phyloP scores from a whole-genome alignment of 331 rosid genomes.

The Malus hybrid region DNA sequence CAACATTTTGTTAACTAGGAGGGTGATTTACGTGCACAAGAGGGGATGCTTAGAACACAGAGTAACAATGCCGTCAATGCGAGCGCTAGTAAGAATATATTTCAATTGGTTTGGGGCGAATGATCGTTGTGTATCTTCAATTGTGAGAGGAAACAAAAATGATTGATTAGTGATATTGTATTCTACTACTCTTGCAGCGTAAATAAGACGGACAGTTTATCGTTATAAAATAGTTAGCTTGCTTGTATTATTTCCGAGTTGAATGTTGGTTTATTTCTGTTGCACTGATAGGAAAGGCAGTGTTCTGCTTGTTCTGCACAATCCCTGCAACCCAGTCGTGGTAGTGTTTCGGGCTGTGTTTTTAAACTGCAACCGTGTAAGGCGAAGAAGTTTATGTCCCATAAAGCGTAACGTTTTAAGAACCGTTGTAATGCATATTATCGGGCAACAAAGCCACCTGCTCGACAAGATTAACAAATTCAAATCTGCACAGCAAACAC shows the following conservation, averaged over 20 bases:
- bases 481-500: too few relatives aligned
- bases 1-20: constrained; percentile 41
- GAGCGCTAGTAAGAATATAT: constrained; percentile 79
- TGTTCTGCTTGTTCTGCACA: not conserved
- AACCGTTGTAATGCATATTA: too few relatives aligned
- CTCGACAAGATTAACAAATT: too few relatives aligned
- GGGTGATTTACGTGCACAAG: constrained; percentile 58
- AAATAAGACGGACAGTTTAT: not conserved
- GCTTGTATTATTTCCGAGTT: not conserved
- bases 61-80: constrained; percentile 56
- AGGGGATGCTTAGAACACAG: constrained; percentile 65
- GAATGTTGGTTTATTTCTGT: not conserved
- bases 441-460: too few relatives aligned
- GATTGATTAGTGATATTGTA: not conserved
- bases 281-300: not conserved
- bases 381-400: too few relatives aligned
- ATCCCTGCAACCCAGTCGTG: not conserved
- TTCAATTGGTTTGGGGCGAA: constrained; percentile 73
- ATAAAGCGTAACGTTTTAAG: too few relatives aligned
- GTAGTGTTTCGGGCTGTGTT: not conserved
- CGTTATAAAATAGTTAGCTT: not conserved
- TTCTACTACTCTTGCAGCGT: not conserved
- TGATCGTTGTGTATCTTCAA: not conserved
- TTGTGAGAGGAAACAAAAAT: not conserved
- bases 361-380: not conserved